Percentiles rank a stretch among this genome's conserved stretches.
phyloP scores from a whole-genome alignment of 768 basidiomycete species.

The Suillus brevipes region DNA sequence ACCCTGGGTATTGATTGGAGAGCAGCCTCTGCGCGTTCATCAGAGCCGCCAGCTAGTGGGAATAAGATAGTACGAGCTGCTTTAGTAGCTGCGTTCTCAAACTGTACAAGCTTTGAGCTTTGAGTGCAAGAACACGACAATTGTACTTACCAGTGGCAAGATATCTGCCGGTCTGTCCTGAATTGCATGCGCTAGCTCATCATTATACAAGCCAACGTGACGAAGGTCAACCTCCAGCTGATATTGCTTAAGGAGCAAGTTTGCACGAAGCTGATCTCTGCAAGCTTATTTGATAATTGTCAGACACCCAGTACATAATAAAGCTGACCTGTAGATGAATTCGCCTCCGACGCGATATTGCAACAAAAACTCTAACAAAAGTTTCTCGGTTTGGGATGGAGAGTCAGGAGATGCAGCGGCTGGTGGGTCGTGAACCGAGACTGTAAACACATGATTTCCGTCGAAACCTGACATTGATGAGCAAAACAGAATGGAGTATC shows the following conservation, averaged over 20 bases:
- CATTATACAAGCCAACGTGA: constrained; percentile 81
- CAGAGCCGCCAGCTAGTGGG: constrained; percentile 63
- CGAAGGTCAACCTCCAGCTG: constrained; percentile 84
- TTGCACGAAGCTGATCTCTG: constrained; percentile 86
- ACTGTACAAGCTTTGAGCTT: constrained; percentile 45
- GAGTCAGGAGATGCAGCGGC: constrained; percentile 60
- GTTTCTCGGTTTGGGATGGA: constrained; percentile 78
- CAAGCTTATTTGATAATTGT: constrained; percentile 6
- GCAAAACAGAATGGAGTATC: constrained; percentile 1
- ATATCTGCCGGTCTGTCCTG: constrained; percentile 89
- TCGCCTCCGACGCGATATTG: constrained; percentile 87
- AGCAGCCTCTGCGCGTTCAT: constrained; percentile 46
- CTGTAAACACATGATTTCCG: constrained; percentile 74
- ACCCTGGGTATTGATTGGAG: constrained; percentile 62
- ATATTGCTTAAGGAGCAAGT: constrained; percentile 85
- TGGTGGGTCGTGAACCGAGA: constrained; percentile 71
- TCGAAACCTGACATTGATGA: constrained; percentile 85
- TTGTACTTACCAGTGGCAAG: constrained; percentile 70
- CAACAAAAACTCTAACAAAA: constrained; percentile 82
- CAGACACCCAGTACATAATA: not conserved
- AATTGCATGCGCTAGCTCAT: constrained; percentile 88
- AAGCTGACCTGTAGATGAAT: constrained; percentile 82
- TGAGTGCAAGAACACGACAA: not conserved
- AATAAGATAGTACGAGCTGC: constrained; percentile 83
- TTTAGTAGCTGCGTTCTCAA: constrained; percentile 87